phyloP scores from a whole-genome alignment of 2,329 filamentous ascomycete species.

The Elsinoe australis region DNA sequence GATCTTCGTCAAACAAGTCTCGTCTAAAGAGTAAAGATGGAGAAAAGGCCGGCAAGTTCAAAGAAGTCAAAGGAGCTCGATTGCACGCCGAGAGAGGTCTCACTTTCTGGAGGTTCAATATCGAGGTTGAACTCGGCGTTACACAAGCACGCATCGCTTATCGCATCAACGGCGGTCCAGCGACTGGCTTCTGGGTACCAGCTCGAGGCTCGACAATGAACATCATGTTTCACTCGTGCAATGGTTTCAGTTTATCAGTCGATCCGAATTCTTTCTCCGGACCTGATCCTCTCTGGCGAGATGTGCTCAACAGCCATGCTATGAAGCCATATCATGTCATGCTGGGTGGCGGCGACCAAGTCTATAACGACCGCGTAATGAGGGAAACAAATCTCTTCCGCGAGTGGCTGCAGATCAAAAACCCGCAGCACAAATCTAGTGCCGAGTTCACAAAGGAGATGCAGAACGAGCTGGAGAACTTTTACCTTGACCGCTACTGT shows the following conservation, averaged over 20 bases:
- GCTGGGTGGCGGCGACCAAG: slow-evolving; percentile 93
- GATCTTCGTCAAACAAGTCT: slow-evolving; percentile 34
- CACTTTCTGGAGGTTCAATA: slow-evolving; percentile 96
- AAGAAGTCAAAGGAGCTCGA: slow-evolving; percentile 72
- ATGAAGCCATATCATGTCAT: slow-evolving; percentile 93
- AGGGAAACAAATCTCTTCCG: slow-evolving; percentile 67
- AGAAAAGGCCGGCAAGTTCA: slow-evolving; percentile 71
- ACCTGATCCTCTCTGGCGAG: slow-evolving; percentile 93
- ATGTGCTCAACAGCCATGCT: slow-evolving; percentile 89
- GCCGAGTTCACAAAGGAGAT: slow-evolving; percentile 71
- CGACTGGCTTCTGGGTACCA: slow-evolving; percentile 91
- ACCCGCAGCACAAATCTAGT: slow-evolving; percentile 69
- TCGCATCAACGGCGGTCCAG: slow-evolving; percentile 84
- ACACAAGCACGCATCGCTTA: slow-evolving; percentile 84
- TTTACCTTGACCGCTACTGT: slow-evolving; percentile 81
- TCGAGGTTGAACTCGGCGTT: slow-evolving; percentile 77
- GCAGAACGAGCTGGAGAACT: slow-evolving; percentile 79
- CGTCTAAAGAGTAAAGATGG: slow-evolving; percentile 57
- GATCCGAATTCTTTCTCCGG: slow-evolving; percentile 76
- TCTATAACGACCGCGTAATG: slow-evolving; percentile 86
- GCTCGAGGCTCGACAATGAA: slow-evolving; percentile 82
- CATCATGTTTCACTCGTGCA: slow-evolving; percentile 97
- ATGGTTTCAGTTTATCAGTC: slow-evolving; percentile 79
- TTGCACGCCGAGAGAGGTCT: slow-evolving; percentile 78
- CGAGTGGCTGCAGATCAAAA: slow-evolving; percentile 76